Conservation (phyloP, 75 land plant genomes). For the Picea sitchensis region DNA sequence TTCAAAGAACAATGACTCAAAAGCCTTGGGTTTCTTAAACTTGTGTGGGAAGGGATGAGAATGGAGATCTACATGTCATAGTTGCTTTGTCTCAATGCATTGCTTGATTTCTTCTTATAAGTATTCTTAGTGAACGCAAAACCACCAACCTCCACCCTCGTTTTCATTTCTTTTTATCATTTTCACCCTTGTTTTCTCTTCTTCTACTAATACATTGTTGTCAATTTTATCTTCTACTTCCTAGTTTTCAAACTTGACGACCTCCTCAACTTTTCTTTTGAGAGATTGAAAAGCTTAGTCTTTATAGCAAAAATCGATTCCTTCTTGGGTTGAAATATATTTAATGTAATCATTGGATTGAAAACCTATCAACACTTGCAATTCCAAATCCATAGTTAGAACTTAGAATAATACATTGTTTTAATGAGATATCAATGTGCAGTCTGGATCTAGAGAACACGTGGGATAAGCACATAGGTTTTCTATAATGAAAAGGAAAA, state of each 20-base stretch:
- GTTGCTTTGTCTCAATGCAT: not conserved
- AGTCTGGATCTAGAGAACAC: no score
- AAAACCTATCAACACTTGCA: no score
- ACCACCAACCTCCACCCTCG: no score
- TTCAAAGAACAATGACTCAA: not conserved
- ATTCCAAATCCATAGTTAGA: no score
- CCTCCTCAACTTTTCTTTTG: not conserved
- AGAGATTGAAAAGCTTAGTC: not conserved
- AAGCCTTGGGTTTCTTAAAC: constrained; percentile 7
- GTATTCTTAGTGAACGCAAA: not conserved
- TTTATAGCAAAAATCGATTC: not conserved
- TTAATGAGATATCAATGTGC: no score
- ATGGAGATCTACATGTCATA: not conserved
- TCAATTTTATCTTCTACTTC: no score
- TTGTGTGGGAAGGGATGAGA: not conserved
- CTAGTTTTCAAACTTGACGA: no score
- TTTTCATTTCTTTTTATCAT: not conserved
- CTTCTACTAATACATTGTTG: not conserved
- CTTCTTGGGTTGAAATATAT: not conserved
- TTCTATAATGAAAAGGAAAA: no score
- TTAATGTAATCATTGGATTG: no score
- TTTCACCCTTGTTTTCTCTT: not conserved
- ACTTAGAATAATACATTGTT: no score
- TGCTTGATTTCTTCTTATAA: not conserved
- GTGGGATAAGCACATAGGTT: no score